Base-by-base conservation (phyloP, 768 basidiomycete genomes). In the Kwoniella botswanensis region DNA sequence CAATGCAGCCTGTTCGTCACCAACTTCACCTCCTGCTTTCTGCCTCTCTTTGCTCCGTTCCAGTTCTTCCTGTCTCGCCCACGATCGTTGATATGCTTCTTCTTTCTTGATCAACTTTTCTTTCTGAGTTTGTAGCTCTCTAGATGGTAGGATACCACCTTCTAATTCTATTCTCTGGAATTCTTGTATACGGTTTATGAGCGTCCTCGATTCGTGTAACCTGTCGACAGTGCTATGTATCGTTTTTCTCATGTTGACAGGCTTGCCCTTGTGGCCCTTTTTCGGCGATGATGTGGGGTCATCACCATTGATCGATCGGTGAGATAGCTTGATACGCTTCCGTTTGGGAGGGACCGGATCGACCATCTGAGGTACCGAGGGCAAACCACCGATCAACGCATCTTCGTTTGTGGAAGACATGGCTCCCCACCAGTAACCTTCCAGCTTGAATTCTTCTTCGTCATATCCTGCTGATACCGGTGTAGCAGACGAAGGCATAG, bases 61-160 rank as follows among this genome's bases (percentile, higher is more conserved):
- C 53, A 62, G 64, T 56, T 82, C 81, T n/a, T 63, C 73, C 52
- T 67, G 66, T 29, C 61, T 59, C 15, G 29, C 56, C 41, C 65
- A 53, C 15, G 71, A 76, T 59, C 75, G 63, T 44, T 74, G 68
- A 12, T 50, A 60, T 29, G 65, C 56, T 59, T 78, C 73, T 35
- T 93, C 64, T 85, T 84, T 24, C 88, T 88, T 92, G 90, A 93
- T 74, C 86, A 85, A 77, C 91, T 78, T 84, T 90, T 94, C 75
- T 66, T 89, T 87, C 55, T 85, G 89, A 68, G 86, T 89, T 67
- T 86, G 84, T 1, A 71, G 41, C 69, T 87, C 87, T 12, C 65
- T 46, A 12, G 68, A 68, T 5, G 79, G 79, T 46, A 75, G 35
- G 11, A 75, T 42, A 15, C 72, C 76, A 6, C 79, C 79, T n/a